Evolutionary conservation across 176 grass and related monocot genomes (phyloP).

Genomic region (Saccharum officinarum): DNA sequence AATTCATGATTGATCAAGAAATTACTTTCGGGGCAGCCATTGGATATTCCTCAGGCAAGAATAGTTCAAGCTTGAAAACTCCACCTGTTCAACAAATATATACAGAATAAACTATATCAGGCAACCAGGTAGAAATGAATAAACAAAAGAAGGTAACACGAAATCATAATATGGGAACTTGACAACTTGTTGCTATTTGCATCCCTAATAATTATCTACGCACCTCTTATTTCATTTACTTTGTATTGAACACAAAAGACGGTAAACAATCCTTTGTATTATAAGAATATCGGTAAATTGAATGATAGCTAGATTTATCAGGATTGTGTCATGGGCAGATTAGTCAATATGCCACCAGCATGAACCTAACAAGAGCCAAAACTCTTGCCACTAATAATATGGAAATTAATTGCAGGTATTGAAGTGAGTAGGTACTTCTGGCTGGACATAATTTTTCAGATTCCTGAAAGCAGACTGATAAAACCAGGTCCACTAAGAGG

Average conservation of each 20-base stretch:
- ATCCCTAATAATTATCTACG: not conserved
- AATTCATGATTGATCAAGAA: constrained; percentile 16
- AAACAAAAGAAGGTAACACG: not conserved
- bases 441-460: not conserved
- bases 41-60: constrained; percentile 96
- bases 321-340: not conserved
- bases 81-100: constrained; percentile 56
- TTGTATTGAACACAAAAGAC: not conserved
- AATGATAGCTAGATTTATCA: not conserved
- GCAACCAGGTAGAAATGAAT: constrained; percentile 6
- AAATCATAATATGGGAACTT: not conserved
- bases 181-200: not conserved
- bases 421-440: not conserved
- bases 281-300: not conserved
- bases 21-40: constrained; percentile 94
- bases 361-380: constrained; percentile 10
- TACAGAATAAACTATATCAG: constrained; percentile 17
- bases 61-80: constrained; percentile 92
- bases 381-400: not conserved
- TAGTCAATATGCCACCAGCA: not conserved
- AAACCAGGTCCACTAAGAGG: not conserved
- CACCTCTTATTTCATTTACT: not conserved
- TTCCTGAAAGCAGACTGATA: not conserved
- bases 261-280: not conserved
- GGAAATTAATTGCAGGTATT: not conserved